Conservation (phyloP, 2,329 filamentous ascomycete species). For the Claviceps quebecensis region DNA sequence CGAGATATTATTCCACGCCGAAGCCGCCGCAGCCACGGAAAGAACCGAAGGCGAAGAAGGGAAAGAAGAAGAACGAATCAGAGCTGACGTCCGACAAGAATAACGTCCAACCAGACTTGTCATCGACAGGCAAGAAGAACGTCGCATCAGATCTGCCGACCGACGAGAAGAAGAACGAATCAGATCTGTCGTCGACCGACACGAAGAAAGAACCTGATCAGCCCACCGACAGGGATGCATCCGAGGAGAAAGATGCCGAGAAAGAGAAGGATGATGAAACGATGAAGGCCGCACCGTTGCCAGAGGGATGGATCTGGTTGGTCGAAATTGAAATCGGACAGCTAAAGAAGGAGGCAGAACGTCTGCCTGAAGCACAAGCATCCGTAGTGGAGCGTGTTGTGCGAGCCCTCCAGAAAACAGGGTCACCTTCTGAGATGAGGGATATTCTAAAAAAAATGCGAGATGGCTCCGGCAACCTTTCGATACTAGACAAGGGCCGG, state of each 20-base stretch:
- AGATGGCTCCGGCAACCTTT: slow-evolving; percentile 39
- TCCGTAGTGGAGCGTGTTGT: slow-evolving; percentile 45
- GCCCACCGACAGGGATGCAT: too few relatives aligned
- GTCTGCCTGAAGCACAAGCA: slow-evolving; percentile 48
- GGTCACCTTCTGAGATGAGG: slow-evolving; percentile 55
- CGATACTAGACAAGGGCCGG: slow-evolving; percentile 23
- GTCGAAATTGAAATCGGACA: slow-evolving; percentile 32
- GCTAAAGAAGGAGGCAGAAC: slow-evolving; percentile 45
- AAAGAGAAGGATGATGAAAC: slow-evolving; percentile 7
- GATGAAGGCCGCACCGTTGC: slow-evolving; percentile 20
- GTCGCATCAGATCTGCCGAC: too few relatives aligned
- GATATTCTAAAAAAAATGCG: slow-evolving; percentile 41
- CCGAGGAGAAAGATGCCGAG: too few relatives aligned
- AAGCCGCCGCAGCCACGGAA: slow-evolving; percentile 25
- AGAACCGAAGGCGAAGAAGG: slow-evolving; percentile 15
- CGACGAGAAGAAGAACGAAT: too few relatives aligned
- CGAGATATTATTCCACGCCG: slow-evolving; percentile 23
- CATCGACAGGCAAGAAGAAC: too few relatives aligned
- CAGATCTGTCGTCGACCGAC: too few relatives aligned
- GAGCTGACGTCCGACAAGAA: slow-evolving; percentile 6
- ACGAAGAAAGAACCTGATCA: too few relatives aligned
- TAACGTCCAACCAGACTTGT: slow-evolving; percentile 1
- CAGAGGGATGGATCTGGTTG: slow-evolving; percentile 33
- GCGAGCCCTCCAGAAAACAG: slow-evolving; percentile 49
- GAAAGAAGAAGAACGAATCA: slow-evolving; percentile 13